Percentiles rank a stretch among this genome's conserved stretches.
These are phyloP conservation scores for Rheum nobile DNA, from an alignment of 148 eudicot species.

Conservation along the genomic window DNA sequence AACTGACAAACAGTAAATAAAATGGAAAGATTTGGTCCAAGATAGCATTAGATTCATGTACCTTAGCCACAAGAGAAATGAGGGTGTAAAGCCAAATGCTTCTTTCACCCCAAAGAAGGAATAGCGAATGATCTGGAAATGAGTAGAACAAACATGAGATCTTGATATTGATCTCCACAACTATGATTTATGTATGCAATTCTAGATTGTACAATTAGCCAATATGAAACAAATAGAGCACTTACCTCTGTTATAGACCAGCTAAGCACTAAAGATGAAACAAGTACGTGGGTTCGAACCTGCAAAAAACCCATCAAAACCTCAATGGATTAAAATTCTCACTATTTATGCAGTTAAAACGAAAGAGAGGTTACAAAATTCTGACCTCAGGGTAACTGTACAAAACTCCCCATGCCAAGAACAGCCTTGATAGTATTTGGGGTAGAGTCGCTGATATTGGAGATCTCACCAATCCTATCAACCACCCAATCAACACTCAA, in stretches of 20 bases:
- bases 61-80: conserved; percentile 95
- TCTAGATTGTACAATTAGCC: too few relatives aligned
- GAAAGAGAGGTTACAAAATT: neutral
- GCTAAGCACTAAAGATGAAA: conserved; percentile 84
- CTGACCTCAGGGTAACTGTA: conserved; percentile 85
- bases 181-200: neutral
- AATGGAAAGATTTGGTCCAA: neutral
- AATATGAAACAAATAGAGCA: neutral
- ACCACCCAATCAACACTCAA: neutral
- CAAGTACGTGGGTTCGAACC: conserved; percentile 61
- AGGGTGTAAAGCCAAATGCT: conserved; percentile 70
- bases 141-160: neutral
- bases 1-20: neutral
- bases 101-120: conserved; percentile 95
- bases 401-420: conserved; percentile 81
- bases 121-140: conserved; percentile 66
- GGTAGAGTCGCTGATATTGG: conserved; percentile 85
- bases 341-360: neutral
- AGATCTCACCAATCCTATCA: conserved; percentile 83
- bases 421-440: conserved; percentile 77
- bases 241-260: conserved; percentile 93
- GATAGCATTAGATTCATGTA: conserved; percentile 7
- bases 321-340: neutral
- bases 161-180: neutral
- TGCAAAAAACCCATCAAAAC: conserved; percentile 20